These are phyloP conservation scores for Ensete ventricosum DNA, from an alignment of 176 grass and related monocot species.

Conservation along the genomic window DNA sequence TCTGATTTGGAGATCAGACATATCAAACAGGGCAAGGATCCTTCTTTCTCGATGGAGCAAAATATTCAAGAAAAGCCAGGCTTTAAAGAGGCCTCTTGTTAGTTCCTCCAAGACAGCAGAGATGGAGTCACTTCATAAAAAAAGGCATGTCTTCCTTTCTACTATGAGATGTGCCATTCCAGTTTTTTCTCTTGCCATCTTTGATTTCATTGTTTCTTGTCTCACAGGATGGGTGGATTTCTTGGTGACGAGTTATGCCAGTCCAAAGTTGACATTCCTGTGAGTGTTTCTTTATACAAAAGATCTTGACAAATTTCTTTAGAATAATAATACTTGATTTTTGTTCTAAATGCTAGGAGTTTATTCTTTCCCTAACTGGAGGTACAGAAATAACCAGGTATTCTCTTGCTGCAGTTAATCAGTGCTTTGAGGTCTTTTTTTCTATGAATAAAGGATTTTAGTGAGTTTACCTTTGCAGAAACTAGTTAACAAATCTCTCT, in stretches of 20 bases:
- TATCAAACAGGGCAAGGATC: conserved; percentile 75
- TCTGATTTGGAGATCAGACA: conserved; percentile 88
- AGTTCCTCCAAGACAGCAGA: conserved; percentile 23
- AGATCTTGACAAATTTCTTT: neutral
- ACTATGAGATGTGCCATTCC: conserved; percentile 8
- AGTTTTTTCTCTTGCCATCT: conserved; percentile 8
- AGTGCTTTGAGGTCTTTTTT: neutral
- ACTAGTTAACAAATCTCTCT: neutral
- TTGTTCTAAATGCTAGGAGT: conserved; percentile 42
- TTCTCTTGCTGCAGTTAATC: neutral
- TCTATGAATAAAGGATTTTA: neutral
- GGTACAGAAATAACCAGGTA: conserved; percentile 54
- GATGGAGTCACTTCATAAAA: conserved; percentile 55
- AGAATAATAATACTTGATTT: conserved; percentile 9
- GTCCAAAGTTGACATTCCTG: conserved; percentile 56
- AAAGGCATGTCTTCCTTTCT: conserved; percentile 40
- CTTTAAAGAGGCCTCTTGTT: conserved; percentile 47
- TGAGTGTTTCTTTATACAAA: conserved; percentile 36
- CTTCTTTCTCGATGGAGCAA: conserved; percentile 93
- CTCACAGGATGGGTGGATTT: conserved; percentile 65
- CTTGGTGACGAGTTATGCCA: conserved; percentile 47
- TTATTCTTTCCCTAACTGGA: conserved; percentile 66
- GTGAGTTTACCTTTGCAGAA: neutral
- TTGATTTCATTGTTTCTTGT: conserved; percentile 24
- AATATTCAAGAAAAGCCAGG: conserved; percentile 56